Percentiles rank a stretch among this genome's conserved stretches.
phyloP scores from a whole-genome alignment of 2,329 filamentous ascomycete species.

The Aspergillus pseudoglaucus region DNA sequence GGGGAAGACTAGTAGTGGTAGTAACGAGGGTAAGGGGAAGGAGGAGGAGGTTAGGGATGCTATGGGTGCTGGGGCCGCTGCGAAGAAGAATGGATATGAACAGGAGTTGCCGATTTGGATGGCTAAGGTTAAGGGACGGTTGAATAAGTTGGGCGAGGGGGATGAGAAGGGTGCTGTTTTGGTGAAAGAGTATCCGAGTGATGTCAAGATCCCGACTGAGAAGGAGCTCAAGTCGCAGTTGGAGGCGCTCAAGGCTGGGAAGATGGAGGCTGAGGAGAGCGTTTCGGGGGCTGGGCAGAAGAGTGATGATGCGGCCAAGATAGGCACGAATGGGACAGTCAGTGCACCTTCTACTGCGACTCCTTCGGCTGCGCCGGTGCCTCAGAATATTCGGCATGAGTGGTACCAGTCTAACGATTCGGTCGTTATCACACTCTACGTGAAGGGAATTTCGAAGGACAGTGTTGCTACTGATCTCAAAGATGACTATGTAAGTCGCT shows the following conservation, averaged over 20 bases:
- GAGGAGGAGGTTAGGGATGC: conserved; percentile 23
- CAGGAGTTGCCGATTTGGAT: conserved; percentile 51
- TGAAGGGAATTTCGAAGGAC: conserved; percentile 57
- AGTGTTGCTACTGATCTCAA: conserved; percentile 49
- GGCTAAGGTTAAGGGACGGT: conserved; percentile 48
- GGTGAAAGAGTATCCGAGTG: conserved; percentile 49
- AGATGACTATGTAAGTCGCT: conserved; percentile 36
- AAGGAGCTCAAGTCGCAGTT: conserved; percentile 32
- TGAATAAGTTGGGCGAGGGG: conserved; percentile 44
- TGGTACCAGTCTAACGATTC: conserved; percentile 61
- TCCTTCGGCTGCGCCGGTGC: conserved; percentile 16
- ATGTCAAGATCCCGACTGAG: conserved; percentile 39
- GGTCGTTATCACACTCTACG: conserved; percentile 59
- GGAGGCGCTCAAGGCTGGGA: conserved; percentile 23
- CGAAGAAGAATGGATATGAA: conserved; percentile 19
- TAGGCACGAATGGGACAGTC: neutral
- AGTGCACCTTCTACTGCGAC: neutral
- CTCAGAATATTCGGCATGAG: conserved; percentile 59
- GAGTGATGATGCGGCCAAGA: neutral
- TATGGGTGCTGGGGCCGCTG: conserved; percentile 16
- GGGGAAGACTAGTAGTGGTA: conserved; percentile 45
- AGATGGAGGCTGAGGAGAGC: conserved; percentile 5
- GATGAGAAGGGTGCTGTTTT: conserved; percentile 43
- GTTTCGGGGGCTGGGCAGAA: neutral
- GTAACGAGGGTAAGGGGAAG: conserved; percentile 14